Conservation (phyloP, 1,139 yeast genomes). For the Starmera stellimalicola region DNA sequence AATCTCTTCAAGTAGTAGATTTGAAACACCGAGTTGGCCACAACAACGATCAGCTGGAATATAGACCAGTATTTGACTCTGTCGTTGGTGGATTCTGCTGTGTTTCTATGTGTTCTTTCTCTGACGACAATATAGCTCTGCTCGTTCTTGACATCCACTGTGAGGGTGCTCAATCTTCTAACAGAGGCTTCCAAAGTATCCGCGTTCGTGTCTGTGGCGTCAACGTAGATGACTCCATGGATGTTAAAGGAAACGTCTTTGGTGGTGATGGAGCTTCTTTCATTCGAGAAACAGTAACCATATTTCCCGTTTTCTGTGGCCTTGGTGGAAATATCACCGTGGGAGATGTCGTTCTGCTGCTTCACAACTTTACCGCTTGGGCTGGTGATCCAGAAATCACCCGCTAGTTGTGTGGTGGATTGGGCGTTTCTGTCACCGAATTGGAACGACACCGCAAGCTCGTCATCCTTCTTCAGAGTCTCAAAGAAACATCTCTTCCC, state of each 20-base stretch:
- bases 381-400: conserved; percentile 58
- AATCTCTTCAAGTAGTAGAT: conserved; percentile 89
- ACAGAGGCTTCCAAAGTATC: conserved; percentile 85
- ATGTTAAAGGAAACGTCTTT: conserved; percentile 94
- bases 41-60: conserved; percentile 81
- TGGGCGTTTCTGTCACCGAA: conserved; percentile 85
- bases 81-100: conserved; percentile 95
- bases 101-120: conserved; percentile 96
- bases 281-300: conserved; percentile 88
- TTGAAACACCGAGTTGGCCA: conserved; percentile 82
- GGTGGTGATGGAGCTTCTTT: conserved; percentile 58
- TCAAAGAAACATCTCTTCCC: conserved; percentile 90
- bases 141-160: conserved; percentile 85
- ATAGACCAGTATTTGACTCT: conserved; percentile 98
- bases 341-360: conserved; percentile 50
- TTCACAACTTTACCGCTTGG: conserved; percentile 50
- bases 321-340: conserved; percentile 68
- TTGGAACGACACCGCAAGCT: conserved; percentile 83
- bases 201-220: conserved; percentile 70
- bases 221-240: conserved; percentile 86
- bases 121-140: conserved; percentile 89
- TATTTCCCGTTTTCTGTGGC: conserved; percentile 67
- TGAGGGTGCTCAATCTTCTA: conserved; percentile 62
- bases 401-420: conserved; percentile 64
- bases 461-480: conserved; percentile 71